Conservation (phyloP, 2,329 filamentous ascomycete genomes). For the Periconia digitata region DNA sequence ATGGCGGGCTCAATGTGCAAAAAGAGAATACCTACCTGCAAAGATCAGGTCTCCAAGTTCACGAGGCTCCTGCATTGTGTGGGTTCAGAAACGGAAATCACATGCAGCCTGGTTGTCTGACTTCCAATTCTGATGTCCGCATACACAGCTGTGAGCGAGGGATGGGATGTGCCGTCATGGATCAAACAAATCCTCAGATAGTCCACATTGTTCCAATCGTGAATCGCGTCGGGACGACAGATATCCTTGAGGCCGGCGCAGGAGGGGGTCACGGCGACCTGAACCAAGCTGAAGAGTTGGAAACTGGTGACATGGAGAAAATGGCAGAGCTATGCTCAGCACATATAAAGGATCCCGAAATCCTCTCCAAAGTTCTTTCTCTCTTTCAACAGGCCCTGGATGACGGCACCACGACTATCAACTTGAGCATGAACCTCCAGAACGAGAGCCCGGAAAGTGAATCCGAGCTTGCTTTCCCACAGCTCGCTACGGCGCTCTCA, state of each 20-base stretch:
- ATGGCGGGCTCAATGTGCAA: conserved; percentile 43
- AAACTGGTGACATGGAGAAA: conserved; percentile 57
- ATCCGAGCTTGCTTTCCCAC: conserved; percentile 30
- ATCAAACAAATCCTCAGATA: conserved; percentile 51
- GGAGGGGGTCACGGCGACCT: conserved; percentile 80
- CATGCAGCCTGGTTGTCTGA: conserved; percentile 70
- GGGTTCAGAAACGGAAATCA: conserved; percentile 77
- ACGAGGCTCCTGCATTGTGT: conserved; percentile 67
- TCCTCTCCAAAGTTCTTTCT: conserved; percentile 37
- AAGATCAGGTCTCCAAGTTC: conserved; percentile 43
- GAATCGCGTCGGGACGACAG: conserved; percentile 62
- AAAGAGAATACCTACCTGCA: conserved; percentile 22
- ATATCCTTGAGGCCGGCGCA: conserved; percentile 72
- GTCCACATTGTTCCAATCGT: conserved; percentile 82
- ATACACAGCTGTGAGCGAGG: conserved; percentile 87
- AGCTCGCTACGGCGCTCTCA: conserved; percentile 35
- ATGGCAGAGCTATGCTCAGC: conserved; percentile 55
- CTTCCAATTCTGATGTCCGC: conserved; percentile 60
- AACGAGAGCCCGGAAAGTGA: conserved; percentile 22
- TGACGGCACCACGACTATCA: conserved; percentile 20
- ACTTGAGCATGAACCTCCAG: conserved; percentile 29
- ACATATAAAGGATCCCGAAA: conserved; percentile 38
- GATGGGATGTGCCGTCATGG: conserved; percentile 58
- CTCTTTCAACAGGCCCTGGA: conserved; percentile 33
- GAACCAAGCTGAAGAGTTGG: conserved; percentile 66